Percentiles rank a stretch among this genome's conserved stretches.
Conservation (phyloP, 768 basidiomycete species). For the Boletus reticuloceps region DNA sequence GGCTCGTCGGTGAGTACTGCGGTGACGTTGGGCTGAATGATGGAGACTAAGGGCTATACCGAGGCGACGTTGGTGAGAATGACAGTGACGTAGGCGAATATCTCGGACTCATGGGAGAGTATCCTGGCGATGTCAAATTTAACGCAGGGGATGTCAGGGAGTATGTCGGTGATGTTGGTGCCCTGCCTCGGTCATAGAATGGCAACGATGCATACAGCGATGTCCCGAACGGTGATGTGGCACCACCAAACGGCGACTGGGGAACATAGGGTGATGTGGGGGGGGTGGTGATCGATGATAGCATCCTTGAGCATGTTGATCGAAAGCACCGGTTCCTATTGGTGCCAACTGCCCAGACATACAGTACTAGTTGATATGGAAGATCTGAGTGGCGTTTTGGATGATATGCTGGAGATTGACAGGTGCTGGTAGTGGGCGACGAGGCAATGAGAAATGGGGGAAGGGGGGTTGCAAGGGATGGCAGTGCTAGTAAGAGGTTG, state of each 20-base stretch:
- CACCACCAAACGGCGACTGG: slow-evolving; percentile 79
- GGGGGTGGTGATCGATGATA: too few relatives aligned
- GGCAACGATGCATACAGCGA: slow-evolving; percentile 85
- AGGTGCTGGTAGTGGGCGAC: too few relatives aligned
- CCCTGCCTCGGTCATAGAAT: slow-evolving; percentile 66
- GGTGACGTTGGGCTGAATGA: slow-evolving; percentile 90
- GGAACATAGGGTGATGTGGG: slow-evolving; percentile 90
- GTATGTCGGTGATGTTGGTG: slow-evolving; percentile 72
- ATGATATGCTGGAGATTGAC: too few relatives aligned
- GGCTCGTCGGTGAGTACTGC: slow-evolving; percentile 84
- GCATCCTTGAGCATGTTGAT: too few relatives aligned
- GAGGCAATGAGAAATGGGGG: too few relatives aligned
- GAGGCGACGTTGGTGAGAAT: slow-evolving; percentile 82
- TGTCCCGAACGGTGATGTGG: slow-evolving; percentile 78
- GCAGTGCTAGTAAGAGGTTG: too few relatives aligned
- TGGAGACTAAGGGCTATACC: slow-evolving; percentile 86
- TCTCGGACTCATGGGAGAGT: slow-evolving; percentile 66
- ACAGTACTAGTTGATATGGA: too few relatives aligned
- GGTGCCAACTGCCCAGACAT: too few relatives aligned
- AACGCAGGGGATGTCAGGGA: slow-evolving; percentile 85
- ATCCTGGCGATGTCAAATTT: slow-evolving; percentile 76
- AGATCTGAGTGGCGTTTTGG: too few relatives aligned
- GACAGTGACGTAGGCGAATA: slow-evolving; percentile 84
- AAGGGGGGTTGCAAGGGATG: too few relatives aligned
- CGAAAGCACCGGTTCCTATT: too few relatives aligned